Evolutionary conservation across 1,284 basidiomycete species (phyloP).

Genomic region (Ceratorhiza oryzae-sativae): DNA sequence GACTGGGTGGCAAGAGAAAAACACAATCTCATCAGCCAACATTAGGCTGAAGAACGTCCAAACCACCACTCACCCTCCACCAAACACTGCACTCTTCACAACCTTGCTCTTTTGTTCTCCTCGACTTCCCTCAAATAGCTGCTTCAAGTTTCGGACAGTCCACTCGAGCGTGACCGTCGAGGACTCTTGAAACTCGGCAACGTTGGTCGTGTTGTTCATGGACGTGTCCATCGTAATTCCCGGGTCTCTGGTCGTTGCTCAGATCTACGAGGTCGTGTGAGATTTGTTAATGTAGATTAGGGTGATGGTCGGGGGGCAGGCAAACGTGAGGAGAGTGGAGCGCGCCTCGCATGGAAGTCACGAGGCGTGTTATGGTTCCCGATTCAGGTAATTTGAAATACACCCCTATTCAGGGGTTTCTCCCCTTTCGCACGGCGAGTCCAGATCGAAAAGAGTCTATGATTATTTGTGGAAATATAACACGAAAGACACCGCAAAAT

Average conservation of each 20-base stretch:
- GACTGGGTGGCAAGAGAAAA: constrained; percentile 41
- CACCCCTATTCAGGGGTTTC: constrained; percentile 18
- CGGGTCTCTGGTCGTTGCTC: not conserved
- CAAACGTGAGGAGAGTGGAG: constrained; percentile 18
- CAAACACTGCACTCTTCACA: constrained; percentile 69
- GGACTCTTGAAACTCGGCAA: constrained; percentile 60
- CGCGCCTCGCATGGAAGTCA: constrained; percentile 27
- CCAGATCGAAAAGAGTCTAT: constrained; percentile 10
- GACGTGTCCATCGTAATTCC: constrained; percentile 1
- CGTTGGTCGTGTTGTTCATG: constrained; percentile 45
- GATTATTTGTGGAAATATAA: not conserved
- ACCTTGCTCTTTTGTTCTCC: constrained; percentile 75
- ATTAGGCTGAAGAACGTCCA: not conserved
- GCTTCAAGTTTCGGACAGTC: constrained; percentile 70
- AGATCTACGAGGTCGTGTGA: not conserved
- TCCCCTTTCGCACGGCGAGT: not conserved
- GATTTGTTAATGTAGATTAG: not conserved
- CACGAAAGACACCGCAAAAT: not conserved
- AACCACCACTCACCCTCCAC: constrained; percentile 55
- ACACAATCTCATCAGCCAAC: not conserved
- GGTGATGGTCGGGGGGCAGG: not conserved
- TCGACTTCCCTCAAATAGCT: constrained; percentile 72
- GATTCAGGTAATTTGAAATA: constrained; percentile 9
- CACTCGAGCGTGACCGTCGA: constrained; percentile 75
- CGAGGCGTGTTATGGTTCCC: constrained; percentile 9